Percentiles rank a stretch among this genome's conserved stretches.
Evolutionary conservation across 2,329 filamentous ascomycete species (phyloP).

Genomic region (Trichoderma aggressivum): DNA sequence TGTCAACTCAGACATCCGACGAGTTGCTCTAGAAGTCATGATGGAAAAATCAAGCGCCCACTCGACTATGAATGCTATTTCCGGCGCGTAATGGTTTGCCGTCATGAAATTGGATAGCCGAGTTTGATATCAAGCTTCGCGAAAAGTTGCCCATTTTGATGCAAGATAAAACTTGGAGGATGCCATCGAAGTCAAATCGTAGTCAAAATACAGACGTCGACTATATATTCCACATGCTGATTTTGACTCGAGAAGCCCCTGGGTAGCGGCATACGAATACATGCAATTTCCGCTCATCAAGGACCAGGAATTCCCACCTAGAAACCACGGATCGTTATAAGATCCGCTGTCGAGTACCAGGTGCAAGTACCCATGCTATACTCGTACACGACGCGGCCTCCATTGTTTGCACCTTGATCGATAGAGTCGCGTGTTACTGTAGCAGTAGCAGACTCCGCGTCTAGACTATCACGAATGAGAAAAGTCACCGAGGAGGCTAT

Average conservation of each 20-base stretch:
- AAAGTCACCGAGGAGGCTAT: background rate
- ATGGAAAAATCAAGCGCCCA: background rate
- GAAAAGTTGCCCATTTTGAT: background rate
- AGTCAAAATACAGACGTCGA: background rate
- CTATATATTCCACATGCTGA: background rate
- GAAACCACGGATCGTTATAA: background rate
- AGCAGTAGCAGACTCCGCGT: background rate
- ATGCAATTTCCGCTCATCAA: background rate
- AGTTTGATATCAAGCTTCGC: background rate
- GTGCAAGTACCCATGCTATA: background rate
- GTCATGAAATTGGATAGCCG: background rate
- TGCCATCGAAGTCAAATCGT: background rate
- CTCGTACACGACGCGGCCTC: background rate
- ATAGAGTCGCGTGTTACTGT: background rate
- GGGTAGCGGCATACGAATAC: background rate
- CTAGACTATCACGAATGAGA: background rate
- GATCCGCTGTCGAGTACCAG: background rate
- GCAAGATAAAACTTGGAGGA: background rate
- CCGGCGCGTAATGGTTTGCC: background rate
- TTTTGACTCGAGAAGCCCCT: background rate
- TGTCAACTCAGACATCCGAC: background rate
- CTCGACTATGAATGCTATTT: background rate
- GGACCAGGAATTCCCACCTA: background rate
- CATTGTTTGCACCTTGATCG: background rate
- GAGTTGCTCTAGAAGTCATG: background rate